phyloP scores from a whole-genome alignment of 768 basidiomycete genomes.

The Psilocybe sp. region DNA sequence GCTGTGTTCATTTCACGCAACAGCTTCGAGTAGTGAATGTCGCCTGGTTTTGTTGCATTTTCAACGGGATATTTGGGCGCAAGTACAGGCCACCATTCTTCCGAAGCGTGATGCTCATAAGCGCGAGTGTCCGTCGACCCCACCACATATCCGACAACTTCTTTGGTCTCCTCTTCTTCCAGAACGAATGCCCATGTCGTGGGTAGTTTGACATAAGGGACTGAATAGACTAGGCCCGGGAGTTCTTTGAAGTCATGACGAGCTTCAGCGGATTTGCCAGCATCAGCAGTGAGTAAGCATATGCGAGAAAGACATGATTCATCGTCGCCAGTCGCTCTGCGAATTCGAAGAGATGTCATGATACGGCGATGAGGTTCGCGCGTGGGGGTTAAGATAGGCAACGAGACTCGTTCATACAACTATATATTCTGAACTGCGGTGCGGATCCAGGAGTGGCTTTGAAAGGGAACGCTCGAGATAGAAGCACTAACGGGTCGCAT shows the following conservation, averaged over 20 bases:
- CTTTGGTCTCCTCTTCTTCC: slow-evolving; percentile 42
- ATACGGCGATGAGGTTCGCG: not conserved
- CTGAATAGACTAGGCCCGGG: slow-evolving; percentile 69
- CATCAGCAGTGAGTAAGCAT: slow-evolving; percentile 73
- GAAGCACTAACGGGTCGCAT: not conserved
- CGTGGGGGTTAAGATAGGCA: not conserved
- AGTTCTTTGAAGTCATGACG: slow-evolving; percentile 63
- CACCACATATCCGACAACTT: slow-evolving; percentile 71
- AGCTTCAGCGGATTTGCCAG: slow-evolving; percentile 61
- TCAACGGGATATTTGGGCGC: slow-evolving; percentile 50
- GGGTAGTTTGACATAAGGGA: slow-evolving; percentile 72
- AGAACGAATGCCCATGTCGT: slow-evolving; percentile 74
- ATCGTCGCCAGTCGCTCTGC: slow-evolving; percentile 54
- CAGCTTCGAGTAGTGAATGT: slow-evolving; percentile 40
- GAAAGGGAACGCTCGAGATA: not conserved
- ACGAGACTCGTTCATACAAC: too few relatives aligned
- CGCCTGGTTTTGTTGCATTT: slow-evolving; percentile 35
- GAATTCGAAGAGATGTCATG: slow-evolving; percentile 46
- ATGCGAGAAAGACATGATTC: slow-evolving; percentile 59
- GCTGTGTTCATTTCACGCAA: slow-evolving; percentile 41
- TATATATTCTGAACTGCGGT: too few relatives aligned
- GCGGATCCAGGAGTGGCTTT: too few relatives aligned
- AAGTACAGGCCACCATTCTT: slow-evolving; percentile 67
- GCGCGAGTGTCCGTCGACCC: slow-evolving; percentile 65
- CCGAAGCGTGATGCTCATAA: slow-evolving; percentile 53